Evolutionary conservation across 2,329 filamentous ascomycete genomes (phyloP), one percentile per base, ranked within the genome.

Genomic region (Arachnomyces sp.): DNA sequence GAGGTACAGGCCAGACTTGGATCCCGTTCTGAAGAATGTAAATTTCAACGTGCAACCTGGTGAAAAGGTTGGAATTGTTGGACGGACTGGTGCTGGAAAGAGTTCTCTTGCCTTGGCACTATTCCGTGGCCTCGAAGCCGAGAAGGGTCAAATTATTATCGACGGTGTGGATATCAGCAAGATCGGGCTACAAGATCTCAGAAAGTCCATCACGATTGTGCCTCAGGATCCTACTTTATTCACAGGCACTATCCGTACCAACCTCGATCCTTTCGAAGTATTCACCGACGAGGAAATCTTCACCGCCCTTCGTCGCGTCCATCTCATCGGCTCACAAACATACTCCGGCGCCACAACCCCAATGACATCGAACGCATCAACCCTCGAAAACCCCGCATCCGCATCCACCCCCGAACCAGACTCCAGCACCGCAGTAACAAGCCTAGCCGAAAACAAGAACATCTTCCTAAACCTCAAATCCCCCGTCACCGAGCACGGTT

Each of bases 61-160:
- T 57, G 92, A 98, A 70, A 98, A 96, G 74, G 92, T 98, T 60
- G 92, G 92, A 45, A 89, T 98, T 8, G 92, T 98, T 25, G 92
- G 92, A 40, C 83, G 92, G 36, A 98, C 92, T 0, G 92, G 92
- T 39, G 92, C 92, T 25, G 92, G 92, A 57, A 98, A 98, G 70
- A 95, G 88, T 58, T 96, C 92, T 3, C 72, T 98, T 39, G 89
- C 92, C 0, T 71, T 96, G 45, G 90, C 92, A 3, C 73, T 98
- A 17, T 96, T 98, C 78, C 81, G 92, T 42, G 88, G 88, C 1
- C 71, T 98, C 2, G 92, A 98, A 63, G 88, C 92, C 1, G 88
- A 94, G 53, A 74, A 78, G 49, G 92, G 92, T 53, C 85, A 83
- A 59, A 94, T 98, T 46, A 57, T 93, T 14, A 86, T 98, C 39